Base-by-base conservation (phyloP, 129 eudicot species). In the Artemisia annua region DNA sequence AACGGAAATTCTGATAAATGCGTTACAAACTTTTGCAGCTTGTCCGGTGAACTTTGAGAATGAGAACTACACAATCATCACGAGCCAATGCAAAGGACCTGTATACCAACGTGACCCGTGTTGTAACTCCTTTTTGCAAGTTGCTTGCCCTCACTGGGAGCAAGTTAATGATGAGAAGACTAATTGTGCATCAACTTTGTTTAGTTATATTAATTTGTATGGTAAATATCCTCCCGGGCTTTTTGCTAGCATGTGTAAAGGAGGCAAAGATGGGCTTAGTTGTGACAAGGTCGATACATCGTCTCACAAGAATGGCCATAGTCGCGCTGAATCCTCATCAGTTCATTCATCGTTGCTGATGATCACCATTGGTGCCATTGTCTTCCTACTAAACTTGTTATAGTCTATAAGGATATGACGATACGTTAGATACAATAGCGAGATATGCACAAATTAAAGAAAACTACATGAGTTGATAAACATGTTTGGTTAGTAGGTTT, bases 11-110 rank as follows among this genome's bases (percentile, higher is more conserved):
- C 24, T 46, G 28, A 59, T 72, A 12, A 44, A 14, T 19, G n/a
- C 9, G 32, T 19, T 59, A 14, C 15, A 26, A 48, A 20, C 24
- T 51, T 16, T 54, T 28, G 75, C 88, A 91, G 97, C 71, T 44
- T 91, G 97, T 71, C 78, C 85, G 0, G 75, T 91, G 57, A 78
- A 91, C 73, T 91, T 91, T 73, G 88, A 86, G 84, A 74, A 71
- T 28, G 81, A 86, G 71, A 88, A 88, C 90, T 88, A 86, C 80
- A 91, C 97, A 0, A 84, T 88, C 76, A 78, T 91, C 17, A 88
- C 97, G 59, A 91, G 92, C 81, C 85, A 83, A 54, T 91, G 97
- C 85, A 91, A 86, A 78, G 97, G 96, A 62, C 97, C 97, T 0
- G 73, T 82, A 7, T 91, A 86, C 88, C 39, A 76, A 10, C 72